Percentiles rank a stretch among this genome's conserved stretches.
phyloP scores from a whole-genome alignment of 1,284 basidiomycete genomes.

The Athelia psychrophila region DNA sequence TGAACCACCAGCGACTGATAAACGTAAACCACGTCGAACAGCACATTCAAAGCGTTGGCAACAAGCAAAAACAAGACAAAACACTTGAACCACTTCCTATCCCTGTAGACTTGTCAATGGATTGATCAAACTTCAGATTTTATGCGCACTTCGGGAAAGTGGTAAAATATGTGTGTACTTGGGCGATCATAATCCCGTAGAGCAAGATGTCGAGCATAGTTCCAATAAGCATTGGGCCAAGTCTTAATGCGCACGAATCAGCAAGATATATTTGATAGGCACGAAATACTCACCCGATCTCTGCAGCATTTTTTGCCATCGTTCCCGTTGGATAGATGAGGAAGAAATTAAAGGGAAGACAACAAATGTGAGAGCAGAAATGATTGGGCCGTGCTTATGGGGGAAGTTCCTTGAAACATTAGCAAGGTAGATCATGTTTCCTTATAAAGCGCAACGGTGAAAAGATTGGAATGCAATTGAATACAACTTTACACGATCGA shows the following conservation, averaged over 20 bases:
- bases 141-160: slow-evolving; percentile 5
- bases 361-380: too few species aligned
- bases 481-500: too few species aligned
- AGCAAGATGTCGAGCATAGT: slow-evolving; percentile 24
- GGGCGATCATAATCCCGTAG: slow-evolving; percentile 26
- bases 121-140: not conserved
- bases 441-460: too few species aligned
- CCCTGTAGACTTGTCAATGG: not conserved
- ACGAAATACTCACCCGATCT: not conserved
- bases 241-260: not conserved
- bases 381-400: too few species aligned
- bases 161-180: slow-evolving; percentile 24
- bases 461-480: too few species aligned
- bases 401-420: too few species aligned
- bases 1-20: slow-evolving; percentile 26
- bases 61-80: slow-evolving; percentile 19
- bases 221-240: slow-evolving; percentile 28
- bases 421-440: too few species aligned
- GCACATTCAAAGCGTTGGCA: slow-evolving; percentile 25
- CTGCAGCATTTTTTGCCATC: not conserved
- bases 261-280: not conserved
- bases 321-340: too few species aligned
- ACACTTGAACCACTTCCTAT: not conserved
- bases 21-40: slow-evolving; percentile 24
- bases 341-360: too few species aligned